Evolutionary conservation across 768 basidiomycete species (phyloP), one percentile per base, ranked within the genome.

Genomic region (Trametes punicea): DNA sequence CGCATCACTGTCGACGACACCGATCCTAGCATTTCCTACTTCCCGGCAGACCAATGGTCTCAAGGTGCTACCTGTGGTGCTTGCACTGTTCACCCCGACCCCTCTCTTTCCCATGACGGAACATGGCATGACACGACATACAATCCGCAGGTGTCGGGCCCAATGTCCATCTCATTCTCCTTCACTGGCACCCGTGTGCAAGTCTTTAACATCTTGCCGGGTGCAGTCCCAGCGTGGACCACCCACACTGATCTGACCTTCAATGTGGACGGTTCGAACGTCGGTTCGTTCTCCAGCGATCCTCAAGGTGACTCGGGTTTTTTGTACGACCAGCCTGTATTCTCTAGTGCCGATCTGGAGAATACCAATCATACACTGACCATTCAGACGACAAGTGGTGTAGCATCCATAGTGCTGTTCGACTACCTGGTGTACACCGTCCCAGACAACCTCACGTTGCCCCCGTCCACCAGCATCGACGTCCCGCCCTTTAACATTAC

Each of bases 51-150:
- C 33, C 31, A 33, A 15, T 60, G 61, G 59, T 49, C 49, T 8
- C 46, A 31, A 23, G 57, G 57, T 5, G 47, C 33, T 26, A 34
- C 29, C 5, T 60, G 59, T 20, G 4, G 5, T 3, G 23, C 1
- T 0, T 56, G 59, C 55, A 6, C 26, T 18, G 20, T 52, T 23
- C 39, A 49, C 7, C 46, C 44, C 18, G 53, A 51, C n/a, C 33
- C 41, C 18, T 6, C 25, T 8, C 10, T 27, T 3, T 11, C 49
- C 3, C 36, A n/a, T 21, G 27, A 51, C 5, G 34, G 53, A 26
- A 55, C 53, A 4, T 60, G 58, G 58, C 58, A 60, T 29, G 58
- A 60, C 29, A 26, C 39, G n/a, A 54, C 57, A 10, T 39, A 42
- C 33, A 16, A 16, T 10, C 34, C 52, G 4, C 20, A 23, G 11